Conservation (phyloP, 768 basidiomycete species). For the Lactifluus echinatus region DNA sequence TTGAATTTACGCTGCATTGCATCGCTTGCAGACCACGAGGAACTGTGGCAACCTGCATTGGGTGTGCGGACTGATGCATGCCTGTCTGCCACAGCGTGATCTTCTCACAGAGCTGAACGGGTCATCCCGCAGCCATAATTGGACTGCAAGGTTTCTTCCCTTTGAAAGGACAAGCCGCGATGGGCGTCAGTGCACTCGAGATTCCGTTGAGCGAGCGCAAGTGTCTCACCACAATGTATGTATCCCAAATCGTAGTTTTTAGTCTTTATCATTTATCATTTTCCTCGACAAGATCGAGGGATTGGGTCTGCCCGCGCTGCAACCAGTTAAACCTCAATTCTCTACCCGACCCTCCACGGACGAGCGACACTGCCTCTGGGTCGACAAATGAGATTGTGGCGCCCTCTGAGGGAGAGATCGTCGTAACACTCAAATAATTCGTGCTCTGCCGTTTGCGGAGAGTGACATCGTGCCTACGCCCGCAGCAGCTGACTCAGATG, state of each 20-base stretch:
- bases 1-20: conserved; percentile 16
- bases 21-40: conserved; percentile 80
- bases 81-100: no score
- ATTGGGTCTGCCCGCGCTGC: conserved; percentile 75
- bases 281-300: conserved; percentile 50
- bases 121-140: conserved; percentile 53
- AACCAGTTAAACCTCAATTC: conserved; percentile 54
- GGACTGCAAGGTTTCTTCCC: conserved; percentile 87
- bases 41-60: conserved; percentile 98
- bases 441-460: background rate
- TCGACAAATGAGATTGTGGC: background rate
- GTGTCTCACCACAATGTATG: conserved; percentile 68
- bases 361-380: background rate
- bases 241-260: no score
- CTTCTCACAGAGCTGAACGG: no score
- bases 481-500: background rate
- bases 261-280: background rate
- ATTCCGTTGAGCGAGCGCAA: conserved; percentile 66
- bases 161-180: conserved; percentile 77
- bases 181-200: conserved; percentile 83
- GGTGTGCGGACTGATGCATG: conserved; percentile 86
- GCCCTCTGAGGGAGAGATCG: background rate
- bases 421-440: background rate
- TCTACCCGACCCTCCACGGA: conserved; percentile 53
- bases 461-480: background rate